Conservation (phyloP, 2,329 filamentous ascomycete genomes). For the Exophiala oligosperma region DNA sequence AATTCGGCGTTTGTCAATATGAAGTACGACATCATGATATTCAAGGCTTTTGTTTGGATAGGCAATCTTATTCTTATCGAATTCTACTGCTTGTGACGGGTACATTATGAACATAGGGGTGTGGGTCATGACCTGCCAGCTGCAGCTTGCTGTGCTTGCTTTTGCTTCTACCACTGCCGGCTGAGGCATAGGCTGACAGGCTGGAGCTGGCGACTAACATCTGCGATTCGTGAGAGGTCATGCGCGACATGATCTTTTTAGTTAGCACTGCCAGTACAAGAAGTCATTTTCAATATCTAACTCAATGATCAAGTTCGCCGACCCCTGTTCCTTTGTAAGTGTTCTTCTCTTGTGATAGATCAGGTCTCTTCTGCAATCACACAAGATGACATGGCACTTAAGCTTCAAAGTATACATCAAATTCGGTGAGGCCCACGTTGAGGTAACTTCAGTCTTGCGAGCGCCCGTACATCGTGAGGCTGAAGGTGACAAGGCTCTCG, state of each 20-base stretch:
- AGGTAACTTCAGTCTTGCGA: not conserved
- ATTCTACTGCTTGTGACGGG: not conserved
- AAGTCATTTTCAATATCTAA: too few relatives aligned
- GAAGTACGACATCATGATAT: slow-evolving; percentile 1
- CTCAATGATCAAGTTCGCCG: too few relatives aligned
- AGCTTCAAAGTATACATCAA: not conserved
- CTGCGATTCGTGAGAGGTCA: not conserved
- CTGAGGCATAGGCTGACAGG: too few relatives aligned
- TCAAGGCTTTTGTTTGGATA: not conserved
- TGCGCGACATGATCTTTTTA: too few relatives aligned
- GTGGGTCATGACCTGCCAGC: not conserved
- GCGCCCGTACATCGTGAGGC: not conserved
- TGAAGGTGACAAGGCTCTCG: not conserved
- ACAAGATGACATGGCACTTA: too few relatives aligned
- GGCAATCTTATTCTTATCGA: not conserved
- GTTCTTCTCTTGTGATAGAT: too few relatives aligned
- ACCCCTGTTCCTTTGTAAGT: too few relatives aligned
- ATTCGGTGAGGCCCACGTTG: not conserved
- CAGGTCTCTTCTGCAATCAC: too few relatives aligned
- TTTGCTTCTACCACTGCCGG: too few relatives aligned
- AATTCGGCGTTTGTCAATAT: not conserved
- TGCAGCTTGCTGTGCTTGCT: not conserved
- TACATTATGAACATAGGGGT: not conserved
- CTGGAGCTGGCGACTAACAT: too few relatives aligned
- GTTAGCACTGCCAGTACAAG: too few relatives aligned